Evolutionary conservation across 768 basidiomycete genomes (phyloP), one percentile per base, ranked within the genome.

Genomic region (Chlorophyllum brunneum): DNA sequence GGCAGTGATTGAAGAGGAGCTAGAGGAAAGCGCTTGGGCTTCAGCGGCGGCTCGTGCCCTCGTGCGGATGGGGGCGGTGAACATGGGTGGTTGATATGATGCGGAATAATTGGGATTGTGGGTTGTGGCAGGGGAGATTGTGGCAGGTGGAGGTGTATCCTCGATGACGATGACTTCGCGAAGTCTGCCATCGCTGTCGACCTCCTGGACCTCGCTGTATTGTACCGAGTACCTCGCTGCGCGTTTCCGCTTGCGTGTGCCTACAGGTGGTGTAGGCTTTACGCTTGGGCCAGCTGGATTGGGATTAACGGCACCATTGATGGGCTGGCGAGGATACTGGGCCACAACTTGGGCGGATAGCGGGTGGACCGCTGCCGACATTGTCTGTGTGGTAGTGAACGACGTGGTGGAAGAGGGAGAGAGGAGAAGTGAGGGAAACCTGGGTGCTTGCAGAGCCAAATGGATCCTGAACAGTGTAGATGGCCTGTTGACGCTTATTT

Each of bases 161-260:
- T 94, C 92, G 67, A 94, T 92, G 61, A 94, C 86, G 69, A 94
- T 93, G 65, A 93, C 87, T 67, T 93, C 91, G 48, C 91, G 74
- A 33, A 91, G 75, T 59, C 77, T 74, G 55, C 91, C 91, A 43
- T 85, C 74, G 59, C 75, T 77, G 70, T 93, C 91, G 65, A 92
- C 79, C 71, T 93, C 91, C 61, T 92, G 84, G 34, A 91, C 88
- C 66, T 92, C 89, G 65, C 86, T 89, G 75, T 91, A 92, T 73
- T 80, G 86, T 68, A 92, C 85, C 20, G 84, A 86, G 67, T 79
- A 88, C 61, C 88, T 86, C 61, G 86, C 84, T 26, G 84, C 78
- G 65, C 88, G 82, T 74, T 91, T 91, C 59, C 89, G 83, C 71
- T 91, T 91, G 75, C 88, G 83, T 57, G 84, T 81, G 41, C 80